Evolutionary conservation across 345 rosid genomes (phyloP), one percentile per base, ranked within the genome.

Genomic region (Capsella bursapastoris): DNA sequence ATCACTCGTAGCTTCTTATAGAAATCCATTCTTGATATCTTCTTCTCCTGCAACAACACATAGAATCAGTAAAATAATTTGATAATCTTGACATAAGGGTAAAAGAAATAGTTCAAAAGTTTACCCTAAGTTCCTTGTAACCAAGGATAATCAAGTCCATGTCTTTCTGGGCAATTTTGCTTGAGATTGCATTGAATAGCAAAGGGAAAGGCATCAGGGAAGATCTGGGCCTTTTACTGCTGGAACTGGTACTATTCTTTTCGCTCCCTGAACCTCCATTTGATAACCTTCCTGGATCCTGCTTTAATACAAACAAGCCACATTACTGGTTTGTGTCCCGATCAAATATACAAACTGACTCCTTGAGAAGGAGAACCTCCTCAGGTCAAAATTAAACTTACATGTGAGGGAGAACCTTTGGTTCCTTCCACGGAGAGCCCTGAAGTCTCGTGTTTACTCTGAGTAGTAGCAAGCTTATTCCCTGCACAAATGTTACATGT

Each of bases 191-290:
- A 71, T 84, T 85, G 81, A 95, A 89, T 76, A 95, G 81, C 85
- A 73, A 55, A 12, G 93, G 86, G 65, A 86, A 90, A 76, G 99
- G 95, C 95, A 94, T 87, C 86, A 85, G 87, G 47, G 90, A 87
- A 25, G 93, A 88, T 63, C 38, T 41, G 10, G 79, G 66, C 29
- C 8, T 63, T 49, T 27, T 44, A 45, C 48, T 59, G 68, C 73
- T 59, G 68, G 73, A 67, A 59, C 73, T 53, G 2, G 47, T 37
- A 74, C 57, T 57, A 22, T 57, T 59, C 62, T 66, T 66, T 58
- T 31, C 35, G 4, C 15, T 43, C 35, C 34, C 68, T 29, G 41
- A 63, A 43, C 55, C 35, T 52, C 12, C 76, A 72, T 43, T 32
- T 3, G 48, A 32, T 72, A 64, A 29, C 56, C 14, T 32, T 74